Evolutionary conservation across 306 rosid species (phyloP).

Genomic region (Cercis canadensis): DNA sequence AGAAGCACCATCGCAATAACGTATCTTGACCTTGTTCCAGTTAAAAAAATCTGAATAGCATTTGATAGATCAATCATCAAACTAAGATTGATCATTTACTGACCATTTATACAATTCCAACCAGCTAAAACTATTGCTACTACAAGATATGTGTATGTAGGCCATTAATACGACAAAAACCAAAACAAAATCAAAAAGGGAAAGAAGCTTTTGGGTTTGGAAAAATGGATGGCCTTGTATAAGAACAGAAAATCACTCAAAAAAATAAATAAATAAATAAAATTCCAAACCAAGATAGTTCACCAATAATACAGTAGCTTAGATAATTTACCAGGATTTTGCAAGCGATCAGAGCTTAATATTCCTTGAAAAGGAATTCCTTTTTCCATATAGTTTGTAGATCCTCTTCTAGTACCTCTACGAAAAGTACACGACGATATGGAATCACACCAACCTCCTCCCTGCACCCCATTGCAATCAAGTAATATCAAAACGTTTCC

Average conservation of each 20-base stretch:
- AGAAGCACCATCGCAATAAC: conserved; percentile 73
- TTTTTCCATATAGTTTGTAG: conserved; percentile 75
- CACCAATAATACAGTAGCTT: background rate
- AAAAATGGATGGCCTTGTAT: background rate
- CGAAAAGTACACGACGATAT: conserved; percentile 65
- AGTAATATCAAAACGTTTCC: background rate
- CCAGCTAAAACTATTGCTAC: conserved; percentile 9
- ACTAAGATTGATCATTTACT: conserved; percentile 35
- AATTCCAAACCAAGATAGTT: too few species aligned
- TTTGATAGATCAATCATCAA: conserved; percentile 42
- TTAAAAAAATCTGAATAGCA: conserved; percentile 51
- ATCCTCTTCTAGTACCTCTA: conserved; percentile 68
- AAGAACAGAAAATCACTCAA: conserved; percentile 5
- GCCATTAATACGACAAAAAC: conserved; percentile 7
- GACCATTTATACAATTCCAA: conserved; percentile 23
- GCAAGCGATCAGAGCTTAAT: conserved; percentile 62
- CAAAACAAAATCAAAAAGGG: background rate
- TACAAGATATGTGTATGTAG: background rate
- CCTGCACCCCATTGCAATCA: conserved; percentile 48
- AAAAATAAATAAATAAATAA: background rate
- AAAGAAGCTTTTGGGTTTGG: background rate
- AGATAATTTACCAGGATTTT: conserved; percentile 73
- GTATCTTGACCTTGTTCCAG: conserved; percentile 67
- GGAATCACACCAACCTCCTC: conserved; percentile 94
- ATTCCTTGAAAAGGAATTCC: conserved; percentile 73